Base-by-base conservation (phyloP, 257 asterid genomes). In the Eucommia ulmoides region DNA sequence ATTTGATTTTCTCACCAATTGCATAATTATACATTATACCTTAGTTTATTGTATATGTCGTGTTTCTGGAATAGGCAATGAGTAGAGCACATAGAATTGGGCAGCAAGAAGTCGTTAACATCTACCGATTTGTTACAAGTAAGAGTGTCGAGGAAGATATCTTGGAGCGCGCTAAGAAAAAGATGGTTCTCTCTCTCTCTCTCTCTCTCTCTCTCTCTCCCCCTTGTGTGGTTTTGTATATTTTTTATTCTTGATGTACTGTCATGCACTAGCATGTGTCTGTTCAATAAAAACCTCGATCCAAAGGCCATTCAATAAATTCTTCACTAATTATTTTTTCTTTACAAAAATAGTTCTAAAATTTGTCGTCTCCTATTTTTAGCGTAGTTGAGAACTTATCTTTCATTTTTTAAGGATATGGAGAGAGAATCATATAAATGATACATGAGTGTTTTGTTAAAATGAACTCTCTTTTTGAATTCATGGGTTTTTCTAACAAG, bases 61-160 rank as follows among this genome's bases (percentile, higher is more conserved):
- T 68, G 58, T 57, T 64, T 44, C 19, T 62, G 56, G 58, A 50
- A 57, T 65, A 86, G 97, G 99, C 99, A 61, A 91, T 91, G 99
- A 91, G 99, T 65, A 81, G 99, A 66, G 99, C 99, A 59, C 99
- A 91, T 65, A 79, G 99, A 69, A 91, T 91, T 73, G 99, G 99
- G 63, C 99, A 91, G 74, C 99, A 86, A 76, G 97, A 91, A 19
- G 99, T 91, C 38, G 99, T 91, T 56, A 91, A 91, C 68, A 91
- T 91, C 49, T 91, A 91, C 63, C 79, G 99, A 54, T 91, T 91
- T 71, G 99, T 91, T 56, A 91, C 99, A 45, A 86, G 99, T 82
- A 91, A 79, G 78, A 91, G 99, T 57, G 99, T 91, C 24, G 99
- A 91, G 81, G 99, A 91, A 74, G 97, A 91, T 70, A 91, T 91